Evolutionary conservation across 2,329 filamentous ascomycete species (phyloP), one percentile per base, ranked within the genome.

Genomic region (Claviceps pazoutovae): DNA sequence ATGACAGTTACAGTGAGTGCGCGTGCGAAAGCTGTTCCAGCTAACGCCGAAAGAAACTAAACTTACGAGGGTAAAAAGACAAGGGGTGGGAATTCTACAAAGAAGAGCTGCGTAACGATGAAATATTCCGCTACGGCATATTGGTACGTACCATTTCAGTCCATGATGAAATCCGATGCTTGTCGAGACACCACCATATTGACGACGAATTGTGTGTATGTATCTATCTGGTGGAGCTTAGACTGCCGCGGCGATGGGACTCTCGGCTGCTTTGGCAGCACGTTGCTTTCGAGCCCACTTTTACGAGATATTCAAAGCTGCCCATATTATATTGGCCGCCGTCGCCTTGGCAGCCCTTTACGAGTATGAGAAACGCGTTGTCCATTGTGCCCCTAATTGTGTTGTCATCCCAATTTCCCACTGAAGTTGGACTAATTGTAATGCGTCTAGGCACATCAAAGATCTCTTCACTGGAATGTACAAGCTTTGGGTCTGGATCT

Each of bases 271-370:
- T 23, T 19, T 39, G 23, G 16, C 16, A 45, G 43, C 8, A 21
- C 17, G 26, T 4, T 13, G 26, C 26, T 46, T 45, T 13, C 43
- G 36, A 23, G 5, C 23, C 5, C 23, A 8, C 14, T 26, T 13
- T 30, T 79, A 75, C 53, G 72, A 75, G 54, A 49, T 66, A 7
- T 74, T 74, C 53, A 62, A 74, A 36, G 52, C 66, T 16, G 41
- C 67, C 1, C 71, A 79, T 52, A 74, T 76, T 13, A 60, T 69
- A 4, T 58, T 78, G 1, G 67, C 76, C 0, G 61, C 75, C 14
- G 61, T 72, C 11, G 62, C 72, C 4, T 58, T 78, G 4, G 64
- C 69, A 37, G 68, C 67, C 1, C 68, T 75, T 60, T 74, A 69
- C 53, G 68, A 69, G 68, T 72, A 61, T 51, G 72, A 67, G 4